A percentile compares a stretch with the other conserved stretches of the same genome.
These are phyloP conservation scores for Calonectria hawksworthii DNA, from an alignment of 2,329 filamentous ascomycete species.

Conservation along the genomic window DNA sequence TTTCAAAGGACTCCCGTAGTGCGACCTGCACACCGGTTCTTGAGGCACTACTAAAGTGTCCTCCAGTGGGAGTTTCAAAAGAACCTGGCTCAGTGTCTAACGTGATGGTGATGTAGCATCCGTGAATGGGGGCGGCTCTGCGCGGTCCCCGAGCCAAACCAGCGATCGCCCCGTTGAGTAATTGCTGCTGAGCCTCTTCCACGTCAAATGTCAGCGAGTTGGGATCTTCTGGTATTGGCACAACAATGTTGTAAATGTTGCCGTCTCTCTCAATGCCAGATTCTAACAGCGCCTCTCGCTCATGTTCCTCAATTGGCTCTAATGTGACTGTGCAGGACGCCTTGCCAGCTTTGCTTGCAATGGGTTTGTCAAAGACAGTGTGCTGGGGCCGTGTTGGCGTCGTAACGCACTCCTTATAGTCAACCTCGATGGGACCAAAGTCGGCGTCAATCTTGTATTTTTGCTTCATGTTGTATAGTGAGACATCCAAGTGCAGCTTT, in stretches of 20 bases:
- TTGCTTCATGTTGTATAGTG: slow-evolving; percentile 86
- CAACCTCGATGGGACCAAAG: slow-evolving; percentile 94
- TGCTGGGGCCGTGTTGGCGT: slow-evolving; percentile 68
- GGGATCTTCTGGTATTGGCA: slow-evolving; percentile 62
- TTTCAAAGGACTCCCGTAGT: slow-evolving; percentile 72
- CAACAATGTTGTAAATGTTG: slow-evolving; percentile 75
- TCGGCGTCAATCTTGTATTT: slow-evolving; percentile 89
- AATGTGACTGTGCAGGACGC: slow-evolving; percentile 81
- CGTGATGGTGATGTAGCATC: slow-evolving; percentile 77
- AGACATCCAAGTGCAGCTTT: slow-evolving; percentile 94
- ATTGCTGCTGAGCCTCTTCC: slow-evolving; percentile 67
- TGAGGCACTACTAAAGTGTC: slow-evolving; percentile 76
- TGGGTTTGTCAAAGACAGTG: slow-evolving; percentile 80
- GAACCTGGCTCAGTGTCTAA: slow-evolving; percentile 74
- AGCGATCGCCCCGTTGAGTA: slow-evolving; percentile 85
- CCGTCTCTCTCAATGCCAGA: slow-evolving; percentile 72
- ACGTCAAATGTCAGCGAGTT: slow-evolving; percentile 64
- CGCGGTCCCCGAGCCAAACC: slow-evolving; percentile 88
- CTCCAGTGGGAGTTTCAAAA: slow-evolving; percentile 71
- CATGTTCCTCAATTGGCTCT: slow-evolving; percentile 67
- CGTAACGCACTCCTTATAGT: slow-evolving; percentile 88
- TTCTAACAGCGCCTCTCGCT: slow-evolving; percentile 55
- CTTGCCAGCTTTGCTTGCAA: slow-evolving; percentile 84
- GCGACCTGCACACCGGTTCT: slow-evolving; percentile 75
- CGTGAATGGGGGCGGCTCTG: slow-evolving; percentile 84